Evolutionary conservation across 2,329 filamentous ascomycete species (phyloP).

Genomic region (Penicillium janthinellum): DNA sequence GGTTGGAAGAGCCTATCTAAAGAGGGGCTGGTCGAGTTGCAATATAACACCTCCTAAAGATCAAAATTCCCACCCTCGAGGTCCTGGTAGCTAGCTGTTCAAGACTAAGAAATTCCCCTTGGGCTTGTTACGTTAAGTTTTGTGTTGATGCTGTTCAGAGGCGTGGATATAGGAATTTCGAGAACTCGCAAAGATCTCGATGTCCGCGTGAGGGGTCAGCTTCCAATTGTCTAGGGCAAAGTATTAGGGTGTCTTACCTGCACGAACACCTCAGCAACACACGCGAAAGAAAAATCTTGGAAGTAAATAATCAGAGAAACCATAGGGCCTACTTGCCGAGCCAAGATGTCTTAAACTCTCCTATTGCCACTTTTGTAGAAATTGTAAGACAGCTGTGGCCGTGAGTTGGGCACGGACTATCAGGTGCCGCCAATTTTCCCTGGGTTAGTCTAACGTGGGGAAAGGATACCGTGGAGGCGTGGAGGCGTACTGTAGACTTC

Average conservation of each 20-base stretch:
- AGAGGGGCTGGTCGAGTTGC: background rate
- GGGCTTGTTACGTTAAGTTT: background rate
- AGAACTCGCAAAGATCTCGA: background rate
- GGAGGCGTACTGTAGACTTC: background rate
- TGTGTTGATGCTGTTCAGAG: background rate
- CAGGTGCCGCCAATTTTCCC: background rate
- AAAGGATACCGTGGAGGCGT: background rate
- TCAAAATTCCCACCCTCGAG: background rate
- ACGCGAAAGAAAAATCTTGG: background rate
- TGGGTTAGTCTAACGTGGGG: background rate
- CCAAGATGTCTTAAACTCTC: slow-evolving; percentile 13
- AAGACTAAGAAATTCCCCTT: background rate
- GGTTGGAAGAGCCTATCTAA: background rate
- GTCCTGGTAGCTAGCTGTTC: background rate
- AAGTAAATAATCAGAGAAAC: background rate
- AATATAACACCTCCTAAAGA: background rate
- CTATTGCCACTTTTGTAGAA: background rate
- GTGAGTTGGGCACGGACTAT: background rate
- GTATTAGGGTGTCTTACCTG: slow-evolving; percentile 1
- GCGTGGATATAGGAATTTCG: background rate
- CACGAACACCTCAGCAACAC: background rate
- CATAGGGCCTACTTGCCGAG: background rate
- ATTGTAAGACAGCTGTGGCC: background rate
- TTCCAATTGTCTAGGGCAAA: slow-evolving; percentile 2
- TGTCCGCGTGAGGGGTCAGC: slow-evolving; percentile 8